phyloP scores from a whole-genome alignment of 2,329 filamentous ascomycete species.

The Ophiostoma tasmaniense region DNA sequence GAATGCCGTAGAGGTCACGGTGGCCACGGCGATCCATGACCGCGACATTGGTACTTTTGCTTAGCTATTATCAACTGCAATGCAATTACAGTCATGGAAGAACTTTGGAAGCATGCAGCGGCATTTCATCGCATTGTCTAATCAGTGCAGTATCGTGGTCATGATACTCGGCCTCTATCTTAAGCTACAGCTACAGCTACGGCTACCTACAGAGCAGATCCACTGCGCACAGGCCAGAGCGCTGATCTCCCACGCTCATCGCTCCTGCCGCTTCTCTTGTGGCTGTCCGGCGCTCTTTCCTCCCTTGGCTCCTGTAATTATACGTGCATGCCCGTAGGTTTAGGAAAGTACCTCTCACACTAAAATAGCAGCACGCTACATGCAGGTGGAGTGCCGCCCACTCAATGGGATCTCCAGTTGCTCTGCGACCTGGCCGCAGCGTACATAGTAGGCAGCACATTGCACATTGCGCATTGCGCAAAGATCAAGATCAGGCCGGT shows the following conservation, averaged over 20 bases:
- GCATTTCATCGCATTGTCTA: too few relatives aligned
- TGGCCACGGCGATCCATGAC: neutral
- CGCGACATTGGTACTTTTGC: neutral
- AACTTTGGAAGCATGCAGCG: neutral
- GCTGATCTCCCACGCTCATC: neutral
- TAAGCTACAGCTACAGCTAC: neutral
- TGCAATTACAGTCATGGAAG: neutral
- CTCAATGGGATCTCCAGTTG: neutral
- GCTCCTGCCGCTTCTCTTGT: conserved; percentile 3
- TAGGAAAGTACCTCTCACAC: neutral
- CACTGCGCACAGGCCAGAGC: neutral
- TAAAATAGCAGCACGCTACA: neutral
- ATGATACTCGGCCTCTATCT: neutral
- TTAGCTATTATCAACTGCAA: neutral
- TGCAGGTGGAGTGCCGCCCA: neutral
- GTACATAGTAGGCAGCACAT: too few relatives aligned
- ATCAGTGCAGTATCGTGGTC: too few relatives aligned
- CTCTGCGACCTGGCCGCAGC: neutral
- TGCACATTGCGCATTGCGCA: neutral
- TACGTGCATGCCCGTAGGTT: neutral
- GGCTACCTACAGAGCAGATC: neutral
- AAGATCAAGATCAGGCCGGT: neutral
- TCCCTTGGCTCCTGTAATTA: neutral
- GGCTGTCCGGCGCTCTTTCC: neutral
- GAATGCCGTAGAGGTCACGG: neutral